Percentiles rank a stretch among this genome's conserved stretches.
These are phyloP conservation scores for Penicillium griseofulvum DNA, from an alignment of 2,329 filamentous ascomycete genomes.

Conservation along the genomic window DNA sequence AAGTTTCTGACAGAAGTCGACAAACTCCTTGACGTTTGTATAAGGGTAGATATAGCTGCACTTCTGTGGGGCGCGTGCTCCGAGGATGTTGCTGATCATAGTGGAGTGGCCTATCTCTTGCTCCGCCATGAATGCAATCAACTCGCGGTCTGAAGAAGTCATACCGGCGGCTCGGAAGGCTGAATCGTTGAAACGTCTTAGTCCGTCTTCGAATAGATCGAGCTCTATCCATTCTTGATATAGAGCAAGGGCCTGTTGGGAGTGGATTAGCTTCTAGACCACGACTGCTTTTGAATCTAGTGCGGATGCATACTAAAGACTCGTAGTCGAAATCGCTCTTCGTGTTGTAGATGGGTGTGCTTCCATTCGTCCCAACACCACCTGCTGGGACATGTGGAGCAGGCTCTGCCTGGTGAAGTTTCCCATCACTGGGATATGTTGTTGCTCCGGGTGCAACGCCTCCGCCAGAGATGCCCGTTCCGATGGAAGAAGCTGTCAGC, in stretches of 20 bases:
- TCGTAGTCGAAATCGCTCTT: constrained; percentile 82
- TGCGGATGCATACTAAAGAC: constrained; percentile 53
- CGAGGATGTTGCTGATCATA: constrained; percentile 73
- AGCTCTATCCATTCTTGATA: constrained; percentile 86
- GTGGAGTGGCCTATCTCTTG: constrained; percentile 78
- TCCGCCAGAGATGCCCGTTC: constrained; percentile 56
- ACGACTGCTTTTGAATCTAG: not conserved
- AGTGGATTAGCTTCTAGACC: not conserved
- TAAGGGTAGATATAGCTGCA: constrained; percentile 83
- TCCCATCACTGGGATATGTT: constrained; percentile 69
- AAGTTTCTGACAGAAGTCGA: constrained; percentile 84
- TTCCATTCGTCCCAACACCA: constrained; percentile 75
- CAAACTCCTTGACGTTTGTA: constrained; percentile 68
- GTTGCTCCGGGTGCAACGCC: constrained; percentile 62
- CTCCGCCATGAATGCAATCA: constrained; percentile 73
- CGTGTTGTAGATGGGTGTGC: constrained; percentile 70
- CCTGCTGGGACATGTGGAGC: constrained; percentile 71
- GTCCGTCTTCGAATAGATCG: constrained; percentile 75
- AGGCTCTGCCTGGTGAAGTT: constrained; percentile 65
- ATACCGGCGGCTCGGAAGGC: constrained; percentile 70
- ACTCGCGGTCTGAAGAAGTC: constrained; percentile 63
- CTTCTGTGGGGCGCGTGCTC: constrained; percentile 65
- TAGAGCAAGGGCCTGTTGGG: constrained; percentile 58
- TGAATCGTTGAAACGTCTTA: constrained; percentile 64
- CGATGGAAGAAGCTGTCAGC: constrained; percentile 51